Conservation (phyloP, 257 asterid species). For the Prunella vulgaris region DNA sequence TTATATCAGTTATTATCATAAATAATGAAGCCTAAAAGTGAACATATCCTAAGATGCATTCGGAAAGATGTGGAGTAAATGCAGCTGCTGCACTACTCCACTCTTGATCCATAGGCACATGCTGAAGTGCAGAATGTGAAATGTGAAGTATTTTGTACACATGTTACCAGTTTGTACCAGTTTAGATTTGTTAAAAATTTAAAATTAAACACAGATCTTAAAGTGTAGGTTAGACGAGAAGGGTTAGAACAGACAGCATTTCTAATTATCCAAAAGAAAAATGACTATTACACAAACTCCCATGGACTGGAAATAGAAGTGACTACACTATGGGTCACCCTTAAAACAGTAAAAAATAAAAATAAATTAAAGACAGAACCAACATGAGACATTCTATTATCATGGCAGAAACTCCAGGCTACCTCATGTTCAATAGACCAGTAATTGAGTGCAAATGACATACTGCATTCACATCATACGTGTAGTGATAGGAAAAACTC, state of each 20-base stretch:
- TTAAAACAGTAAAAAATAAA: background rate
- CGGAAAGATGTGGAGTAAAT: background rate
- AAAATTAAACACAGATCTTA: background rate
- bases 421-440: conserved; percentile 5
- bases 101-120: background rate
- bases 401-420: background rate
- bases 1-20: background rate
- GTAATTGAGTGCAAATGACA: background rate
- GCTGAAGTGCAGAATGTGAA: background rate
- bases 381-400: background rate
- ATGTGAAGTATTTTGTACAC: background rate
- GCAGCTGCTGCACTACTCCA: background rate
- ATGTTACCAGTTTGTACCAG: background rate
- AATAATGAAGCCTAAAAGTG: background rate
- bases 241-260: background rate
- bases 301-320: too few species aligned
- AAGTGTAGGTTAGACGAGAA: background rate
- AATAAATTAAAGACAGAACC: background rate
- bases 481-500: background rate
- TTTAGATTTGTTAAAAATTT: background rate
- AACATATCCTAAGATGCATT: background rate
- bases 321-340: background rate
- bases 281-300: too few species aligned
- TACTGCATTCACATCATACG: background rate
- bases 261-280: background rate